Evolutionary conservation across 2,329 filamentous ascomycete species (phyloP).

Genomic region (Alternaria arbusti): DNA sequence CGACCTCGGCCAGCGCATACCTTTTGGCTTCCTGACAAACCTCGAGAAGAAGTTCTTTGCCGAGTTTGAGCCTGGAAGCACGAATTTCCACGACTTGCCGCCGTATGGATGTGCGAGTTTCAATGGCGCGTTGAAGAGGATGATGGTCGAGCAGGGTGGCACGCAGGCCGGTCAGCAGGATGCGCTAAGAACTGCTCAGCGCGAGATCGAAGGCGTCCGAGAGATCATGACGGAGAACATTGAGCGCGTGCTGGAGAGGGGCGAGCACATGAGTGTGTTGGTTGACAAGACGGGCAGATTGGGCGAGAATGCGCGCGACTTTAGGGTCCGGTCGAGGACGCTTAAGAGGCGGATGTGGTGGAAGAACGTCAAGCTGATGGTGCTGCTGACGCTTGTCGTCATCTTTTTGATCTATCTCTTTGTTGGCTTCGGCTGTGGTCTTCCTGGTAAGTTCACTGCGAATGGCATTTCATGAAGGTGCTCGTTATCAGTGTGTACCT

Average conservation of each 20-base stretch:
- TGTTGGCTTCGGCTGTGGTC: conserved; percentile 73
- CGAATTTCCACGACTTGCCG: conserved; percentile 78
- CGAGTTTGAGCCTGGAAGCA: conserved; percentile 68
- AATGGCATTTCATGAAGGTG: background rate
- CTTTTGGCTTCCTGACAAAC: conserved; percentile 90
- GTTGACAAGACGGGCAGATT: conserved; percentile 96
- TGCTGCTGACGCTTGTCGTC: conserved; percentile 73
- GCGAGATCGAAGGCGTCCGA: conserved; percentile 89
- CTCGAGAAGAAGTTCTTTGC: conserved; percentile 86
- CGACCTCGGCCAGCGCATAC: conserved; percentile 82
- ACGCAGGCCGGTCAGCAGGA: conserved; percentile 74
- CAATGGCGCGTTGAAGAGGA: conserved; percentile 75
- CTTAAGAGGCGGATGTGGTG: conserved; percentile 97
- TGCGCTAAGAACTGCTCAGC: conserved; percentile 80
- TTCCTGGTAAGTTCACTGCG: conserved; percentile 57
- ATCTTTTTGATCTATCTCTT: conserved; percentile 75
- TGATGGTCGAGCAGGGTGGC: conserved; percentile 86
- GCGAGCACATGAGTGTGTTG: conserved; percentile 89
- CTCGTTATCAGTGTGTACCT: background rate
- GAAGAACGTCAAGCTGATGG: conserved; percentile 98
- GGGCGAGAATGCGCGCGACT: conserved; percentile 87
- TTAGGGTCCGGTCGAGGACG: conserved; percentile 83
- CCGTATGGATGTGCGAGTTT: conserved; percentile 91
- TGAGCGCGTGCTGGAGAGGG: conserved; percentile 81
- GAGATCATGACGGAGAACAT: conserved; percentile 98